Evolutionary conservation across 768 basidiomycete species (phyloP), one percentile per base, ranked within the genome.

Genomic region (Infundibulicybe gibba): DNA sequence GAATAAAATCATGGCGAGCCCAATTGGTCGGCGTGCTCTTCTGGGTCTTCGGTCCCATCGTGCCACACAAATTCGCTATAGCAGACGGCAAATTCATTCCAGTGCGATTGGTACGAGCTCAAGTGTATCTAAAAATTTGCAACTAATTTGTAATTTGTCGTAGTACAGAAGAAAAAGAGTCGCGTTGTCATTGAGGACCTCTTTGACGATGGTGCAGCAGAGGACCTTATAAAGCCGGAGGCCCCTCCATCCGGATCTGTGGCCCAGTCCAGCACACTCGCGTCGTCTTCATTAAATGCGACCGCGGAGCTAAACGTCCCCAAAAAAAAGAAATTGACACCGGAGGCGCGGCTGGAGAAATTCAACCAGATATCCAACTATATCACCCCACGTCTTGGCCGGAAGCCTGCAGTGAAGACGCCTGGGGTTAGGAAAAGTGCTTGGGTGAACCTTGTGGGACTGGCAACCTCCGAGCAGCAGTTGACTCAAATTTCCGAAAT

Each of bases 371-470:
- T 70, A 6, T 43, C 65, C 43, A 51, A 49, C 4, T 75, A 71
- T 49, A 59, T 75, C 15, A 54, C 61, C 16, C 62, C 69, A 2
- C 61, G 71, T 9, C 56, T 77, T 31, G 76, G 72, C 0, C 59
- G 60, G n/a, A 62, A 63, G 3, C 75, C 75, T 6, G 43, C 54
- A 2, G 48, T 62, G 19, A 61, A 60, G 40, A 53, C 52, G 5
- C 66, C 70, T 6, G 54, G 57, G 35, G 71, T 81, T 33, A 66
- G 74, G 33, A 62, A 73, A 30, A 65, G 68, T 12, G 67, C 74
- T 2, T 83, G 80, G 79, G 50, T 69, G 17, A 70, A 76, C 30
- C 62, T 83, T 13, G 65, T 83, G 21, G 67, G 71, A 47, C 68
- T 83, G 38, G 77, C 80, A 9, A 66, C 54, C 47, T 75, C 71